Conservation (phyloP, 106 monocot genomes). For the Allium sativum region DNA sequence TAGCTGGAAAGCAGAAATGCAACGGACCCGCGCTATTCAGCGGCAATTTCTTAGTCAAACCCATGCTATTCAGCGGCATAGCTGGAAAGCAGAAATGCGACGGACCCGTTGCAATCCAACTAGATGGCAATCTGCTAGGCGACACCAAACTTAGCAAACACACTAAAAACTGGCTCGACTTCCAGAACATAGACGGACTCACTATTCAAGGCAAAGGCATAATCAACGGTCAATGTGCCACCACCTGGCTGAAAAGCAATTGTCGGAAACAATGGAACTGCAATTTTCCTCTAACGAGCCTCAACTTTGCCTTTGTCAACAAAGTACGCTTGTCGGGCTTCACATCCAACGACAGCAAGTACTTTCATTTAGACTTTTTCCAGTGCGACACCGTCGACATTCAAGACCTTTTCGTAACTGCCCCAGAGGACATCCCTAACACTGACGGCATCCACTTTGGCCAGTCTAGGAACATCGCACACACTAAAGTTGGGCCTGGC, state of each 20-base stretch:
- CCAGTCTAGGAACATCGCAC: not conserved
- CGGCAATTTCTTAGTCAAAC: constrained; percentile 17
- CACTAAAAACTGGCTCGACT: constrained; percentile 25
- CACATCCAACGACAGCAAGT: constrained; percentile 11
- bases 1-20: no score
- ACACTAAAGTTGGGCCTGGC: constrained; percentile 1
- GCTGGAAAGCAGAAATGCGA: constrained; percentile 17
- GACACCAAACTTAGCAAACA: constrained; percentile 8
- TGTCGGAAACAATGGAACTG: constrained; percentile 9
- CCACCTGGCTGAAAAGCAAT: constrained; percentile 13
- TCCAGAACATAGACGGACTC: constrained; percentile 24
- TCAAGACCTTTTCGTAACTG: not conserved
- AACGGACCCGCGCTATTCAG: no score
- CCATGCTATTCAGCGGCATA: constrained; percentile 20
- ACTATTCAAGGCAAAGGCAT: constrained; percentile 28
- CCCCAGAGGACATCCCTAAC: constrained; percentile 17
- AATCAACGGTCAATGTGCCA: constrained; percentile 37
- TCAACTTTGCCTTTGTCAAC: not conserved
- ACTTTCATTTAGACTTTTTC: constrained; percentile 10
- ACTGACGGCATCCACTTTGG: constrained; percentile 20
- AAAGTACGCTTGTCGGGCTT: constrained; percentile 8
- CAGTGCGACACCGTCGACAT: not conserved
- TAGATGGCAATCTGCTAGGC: constrained; percentile 19
- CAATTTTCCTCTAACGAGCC: constrained; percentile 12
- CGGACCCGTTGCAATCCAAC: not conserved